phyloP scores from a whole-genome alignment of 2,329 filamentous ascomycete genomes.

The Exophiala spinifera region DNA sequence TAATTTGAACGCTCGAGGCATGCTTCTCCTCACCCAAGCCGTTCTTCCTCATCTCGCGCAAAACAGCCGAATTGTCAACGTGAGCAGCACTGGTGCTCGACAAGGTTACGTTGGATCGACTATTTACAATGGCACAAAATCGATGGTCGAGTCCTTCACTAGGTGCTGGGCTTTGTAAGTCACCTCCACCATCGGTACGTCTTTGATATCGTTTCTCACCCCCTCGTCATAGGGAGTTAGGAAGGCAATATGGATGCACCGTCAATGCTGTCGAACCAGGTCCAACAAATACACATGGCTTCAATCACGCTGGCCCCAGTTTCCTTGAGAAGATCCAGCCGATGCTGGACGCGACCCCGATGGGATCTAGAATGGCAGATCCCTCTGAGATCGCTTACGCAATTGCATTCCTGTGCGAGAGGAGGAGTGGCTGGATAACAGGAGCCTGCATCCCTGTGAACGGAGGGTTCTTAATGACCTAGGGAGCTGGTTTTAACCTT shows the following conservation, averaged over 20 bases:
- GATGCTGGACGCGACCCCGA: conserved; percentile 46
- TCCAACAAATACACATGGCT: conserved; percentile 30
- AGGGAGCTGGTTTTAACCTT: too few species aligned
- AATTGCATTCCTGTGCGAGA: conserved; percentile 47
- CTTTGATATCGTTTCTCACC: too few species aligned
- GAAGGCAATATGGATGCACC: conserved; percentile 31
- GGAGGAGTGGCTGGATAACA: conserved; percentile 48
- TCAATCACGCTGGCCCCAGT: conserved; percentile 38
- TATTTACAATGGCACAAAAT: conserved; percentile 51
- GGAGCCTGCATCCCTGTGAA: conserved; percentile 39
- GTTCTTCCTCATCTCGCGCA: conserved; percentile 34
- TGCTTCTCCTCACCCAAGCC: conserved; percentile 42
- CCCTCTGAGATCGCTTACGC: conserved; percentile 48
- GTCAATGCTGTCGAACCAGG: conserved; percentile 34
- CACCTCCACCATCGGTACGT: too few species aligned
- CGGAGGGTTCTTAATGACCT: conserved; percentile 35
- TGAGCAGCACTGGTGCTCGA: conserved; percentile 26
- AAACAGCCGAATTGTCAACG: conserved; percentile 40
- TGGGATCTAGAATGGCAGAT: conserved; percentile 42
- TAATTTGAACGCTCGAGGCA: conserved; percentile 46
- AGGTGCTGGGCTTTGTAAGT: conserved; percentile 37
- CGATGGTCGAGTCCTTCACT: conserved; percentile 50
- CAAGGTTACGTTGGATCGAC: conserved; percentile 30
- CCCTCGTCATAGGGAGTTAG: conserved; percentile 28
- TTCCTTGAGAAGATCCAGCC: conserved; percentile 45